These are phyloP conservation scores for Auricularia sp. DNA, from an alignment of 768 basidiomycete genomes.

Conservation along the genomic window DNA sequence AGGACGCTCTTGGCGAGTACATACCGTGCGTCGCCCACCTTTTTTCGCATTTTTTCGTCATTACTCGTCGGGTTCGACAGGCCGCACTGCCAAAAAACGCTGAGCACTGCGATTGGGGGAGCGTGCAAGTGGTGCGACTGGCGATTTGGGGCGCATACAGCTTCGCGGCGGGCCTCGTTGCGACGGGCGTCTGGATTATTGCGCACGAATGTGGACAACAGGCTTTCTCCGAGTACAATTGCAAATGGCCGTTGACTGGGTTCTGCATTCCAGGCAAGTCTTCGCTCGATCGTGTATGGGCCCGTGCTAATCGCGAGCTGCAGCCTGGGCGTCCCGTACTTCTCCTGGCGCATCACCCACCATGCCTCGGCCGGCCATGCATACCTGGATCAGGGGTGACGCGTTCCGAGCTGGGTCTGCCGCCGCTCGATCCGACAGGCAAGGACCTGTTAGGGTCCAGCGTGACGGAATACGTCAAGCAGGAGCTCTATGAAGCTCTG, in stretches of 20 bases:
- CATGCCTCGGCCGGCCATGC: conserved; percentile 55
- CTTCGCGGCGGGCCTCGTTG: conserved; percentile 74
- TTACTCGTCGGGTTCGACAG: conserved; percentile 29
- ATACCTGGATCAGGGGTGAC: conserved; percentile 62
- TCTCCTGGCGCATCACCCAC: conserved; percentile 90
- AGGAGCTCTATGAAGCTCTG: conserved; percentile 16
- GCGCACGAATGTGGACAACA: conserved; percentile 55
- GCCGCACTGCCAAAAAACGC: conserved; percentile 81
- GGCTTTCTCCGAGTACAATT: conserved; percentile 31
- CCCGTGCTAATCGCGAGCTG: conserved; percentile 21
- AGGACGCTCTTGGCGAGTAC: too few species aligned
- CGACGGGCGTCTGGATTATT: conserved; percentile 91
- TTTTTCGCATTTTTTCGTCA: conserved; percentile 3
- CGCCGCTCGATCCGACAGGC: conserved; percentile 3
- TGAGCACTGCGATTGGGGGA: conserved; percentile 67
- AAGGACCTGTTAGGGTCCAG: conserved; percentile 2
- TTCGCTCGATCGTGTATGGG: background rate
- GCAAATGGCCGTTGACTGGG: conserved; percentile 33
- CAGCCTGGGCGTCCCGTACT: conserved; percentile 90
- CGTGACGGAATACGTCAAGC: conserved; percentile 4
- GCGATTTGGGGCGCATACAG: conserved; percentile 73
- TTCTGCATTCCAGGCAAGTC: conserved; percentile 25
- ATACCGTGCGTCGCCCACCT: conserved; percentile 55
- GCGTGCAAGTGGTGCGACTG: conserved; percentile 49
- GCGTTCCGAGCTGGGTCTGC: conserved; percentile 19